Evolutionary conservation across 78 protist species (phyloP).

Genomic region (Dictyostelium brefeldianum): DNA sequence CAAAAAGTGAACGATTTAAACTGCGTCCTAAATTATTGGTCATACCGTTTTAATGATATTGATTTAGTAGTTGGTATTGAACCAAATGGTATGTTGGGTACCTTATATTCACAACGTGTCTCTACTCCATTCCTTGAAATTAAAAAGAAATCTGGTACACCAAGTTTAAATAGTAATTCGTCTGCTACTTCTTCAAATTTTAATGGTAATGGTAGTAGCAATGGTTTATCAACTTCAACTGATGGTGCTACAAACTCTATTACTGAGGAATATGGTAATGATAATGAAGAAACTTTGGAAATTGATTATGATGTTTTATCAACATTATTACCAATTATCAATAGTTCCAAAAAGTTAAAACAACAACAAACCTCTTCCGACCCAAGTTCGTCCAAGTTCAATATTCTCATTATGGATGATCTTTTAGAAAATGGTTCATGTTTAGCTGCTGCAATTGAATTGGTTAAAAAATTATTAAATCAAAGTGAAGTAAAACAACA

Average conservation of each 20-base stretch:
- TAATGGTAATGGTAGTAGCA: no score
- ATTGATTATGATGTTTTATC: neutral
- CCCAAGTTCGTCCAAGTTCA: neutral
- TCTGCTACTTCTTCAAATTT: neutral
- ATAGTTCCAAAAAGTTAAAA: neutral
- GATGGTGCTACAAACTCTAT: neutral
- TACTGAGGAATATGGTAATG: neutral
- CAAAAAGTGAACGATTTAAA: neutral
- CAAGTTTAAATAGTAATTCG: neutral
- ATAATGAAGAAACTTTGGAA: neutral
- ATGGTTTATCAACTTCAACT: no score
- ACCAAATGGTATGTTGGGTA: neutral
- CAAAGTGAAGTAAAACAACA: neutral
- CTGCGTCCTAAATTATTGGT: neutral
- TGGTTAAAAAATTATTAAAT: neutral
- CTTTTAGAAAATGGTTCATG: neutral
- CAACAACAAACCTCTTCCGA: neutral
- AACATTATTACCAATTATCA: neutral
- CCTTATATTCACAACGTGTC: neutral
- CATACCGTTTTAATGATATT: neutral
- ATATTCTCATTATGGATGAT: slow-evolving; percentile 6
- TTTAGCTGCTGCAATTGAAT: neutral
- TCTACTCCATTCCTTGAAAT: no score
- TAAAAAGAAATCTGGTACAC: no score
- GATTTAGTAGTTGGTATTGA: slow-evolving; percentile 13